These are phyloP conservation scores for Aphanomyces stellatus DNA, from an alignment of 352 stramenopile genomes.

Conservation along the genomic window DNA sequence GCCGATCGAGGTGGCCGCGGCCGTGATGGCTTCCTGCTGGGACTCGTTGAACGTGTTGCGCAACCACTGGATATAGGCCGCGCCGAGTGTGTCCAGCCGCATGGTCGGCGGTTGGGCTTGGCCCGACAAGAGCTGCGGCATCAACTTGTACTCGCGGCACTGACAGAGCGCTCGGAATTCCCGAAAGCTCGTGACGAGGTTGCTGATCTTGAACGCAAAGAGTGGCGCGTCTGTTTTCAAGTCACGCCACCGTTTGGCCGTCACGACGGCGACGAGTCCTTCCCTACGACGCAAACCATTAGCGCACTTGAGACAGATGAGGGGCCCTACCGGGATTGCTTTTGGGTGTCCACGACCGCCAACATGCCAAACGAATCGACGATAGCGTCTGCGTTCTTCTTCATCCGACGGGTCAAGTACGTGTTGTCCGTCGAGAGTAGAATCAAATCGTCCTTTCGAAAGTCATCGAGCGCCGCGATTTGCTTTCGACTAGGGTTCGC, in stretches of 20 bases:
- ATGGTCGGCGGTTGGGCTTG: conserved; percentile 61
- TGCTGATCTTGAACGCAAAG: conserved; percentile 80
- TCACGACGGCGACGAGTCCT: conserved; percentile 56
- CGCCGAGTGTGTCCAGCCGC: conserved; percentile 66
- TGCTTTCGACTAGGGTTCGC: background rate
- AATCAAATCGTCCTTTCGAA: conserved; percentile 63
- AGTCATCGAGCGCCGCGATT: background rate
- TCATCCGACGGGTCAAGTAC: conserved; percentile 32
- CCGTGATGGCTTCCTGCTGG: conserved; percentile 84
- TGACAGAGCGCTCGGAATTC: conserved; percentile 82
- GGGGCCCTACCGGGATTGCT: conserved; percentile 20
- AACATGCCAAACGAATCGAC: conserved; percentile 39
- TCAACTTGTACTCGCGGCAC: conserved; percentile 60
- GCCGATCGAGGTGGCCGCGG: conserved; percentile 74
- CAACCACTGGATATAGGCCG: conserved; percentile 77
- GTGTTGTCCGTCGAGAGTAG: conserved; percentile 44
- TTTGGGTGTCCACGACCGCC: conserved; percentile 63
- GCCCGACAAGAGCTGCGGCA: conserved; percentile 69
- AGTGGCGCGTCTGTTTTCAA: conserved; percentile 44
- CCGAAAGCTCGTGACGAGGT: conserved; percentile 80
- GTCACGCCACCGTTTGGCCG: conserved; percentile 38
- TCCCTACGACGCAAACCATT: conserved; percentile 36
- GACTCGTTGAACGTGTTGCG: conserved; percentile 81
- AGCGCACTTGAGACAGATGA: background rate
- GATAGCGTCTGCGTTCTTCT: background rate